Evolutionary conservation across 129 eudicot species (phyloP).

Genomic region (Centaurea solstitialis): DNA sequence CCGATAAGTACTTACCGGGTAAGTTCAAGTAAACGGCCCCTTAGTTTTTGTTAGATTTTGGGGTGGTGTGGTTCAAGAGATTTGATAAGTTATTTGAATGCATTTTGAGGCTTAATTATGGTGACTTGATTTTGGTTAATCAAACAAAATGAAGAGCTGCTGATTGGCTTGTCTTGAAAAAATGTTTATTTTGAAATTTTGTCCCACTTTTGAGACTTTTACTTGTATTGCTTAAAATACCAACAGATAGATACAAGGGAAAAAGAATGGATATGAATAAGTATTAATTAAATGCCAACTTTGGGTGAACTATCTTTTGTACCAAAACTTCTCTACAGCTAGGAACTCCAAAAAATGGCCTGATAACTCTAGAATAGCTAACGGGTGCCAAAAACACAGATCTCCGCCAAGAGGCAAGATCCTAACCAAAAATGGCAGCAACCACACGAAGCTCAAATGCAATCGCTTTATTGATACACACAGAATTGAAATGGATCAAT

Average conservation of each 20-base stretch:
- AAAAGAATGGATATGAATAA: not conserved
- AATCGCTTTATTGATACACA: conserved; percentile 8
- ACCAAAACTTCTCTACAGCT: not conserved
- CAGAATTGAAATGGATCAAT: conserved; percentile 1
- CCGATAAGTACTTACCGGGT: no score
- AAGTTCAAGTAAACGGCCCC: no score
- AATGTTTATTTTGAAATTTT: no score
- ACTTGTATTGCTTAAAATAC: not conserved
- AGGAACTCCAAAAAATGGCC: not conserved
- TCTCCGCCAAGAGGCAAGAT: not conserved
- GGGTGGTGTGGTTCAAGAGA: no score
- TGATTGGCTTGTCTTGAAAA: no score
- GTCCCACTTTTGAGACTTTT: no score
- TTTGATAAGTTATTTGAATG: no score
- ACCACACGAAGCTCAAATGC: not conserved
- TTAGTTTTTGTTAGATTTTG: no score
- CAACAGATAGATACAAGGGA: not conserved
- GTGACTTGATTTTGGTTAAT: no score
- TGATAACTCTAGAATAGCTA: not conserved
- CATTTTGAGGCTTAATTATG: no score
- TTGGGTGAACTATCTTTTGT: not conserved
- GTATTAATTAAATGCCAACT: not conserved
- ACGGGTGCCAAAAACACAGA: not conserved
- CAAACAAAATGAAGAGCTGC: no score
- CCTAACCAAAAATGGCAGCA: not conserved